Base-by-base conservation (phyloP, 805 yeast genomes). In the Wilhelminamyces savonicus region DNA sequence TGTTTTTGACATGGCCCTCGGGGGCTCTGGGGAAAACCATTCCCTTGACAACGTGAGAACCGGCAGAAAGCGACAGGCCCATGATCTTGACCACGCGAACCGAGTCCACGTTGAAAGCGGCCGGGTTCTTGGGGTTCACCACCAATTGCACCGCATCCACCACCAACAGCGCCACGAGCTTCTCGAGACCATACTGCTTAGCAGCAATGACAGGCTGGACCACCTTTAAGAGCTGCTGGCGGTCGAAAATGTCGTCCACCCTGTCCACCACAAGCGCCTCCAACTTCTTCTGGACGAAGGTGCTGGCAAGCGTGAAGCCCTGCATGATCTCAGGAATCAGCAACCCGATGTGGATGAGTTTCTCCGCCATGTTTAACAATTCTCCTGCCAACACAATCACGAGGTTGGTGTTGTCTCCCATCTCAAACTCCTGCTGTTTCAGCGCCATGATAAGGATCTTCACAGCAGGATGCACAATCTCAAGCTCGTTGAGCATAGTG, bases 11-110 rank as follows among this genome's bases (percentile, higher is more conserved):
- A 43, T 76, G 78, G 11, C 97, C 94, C 56, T 90, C 97, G n/a
- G 97, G 96, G 57, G 87, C 95, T 48, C 94, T 76, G 43, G 94
- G 94, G 71, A 92, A 90, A 22, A 92, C 96, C 98, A 92, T 92
- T 44, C 98, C 98, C 60, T 83, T 85, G 40, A 92, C 68, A 30
- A 92, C 97, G 47, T 71, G 71, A 9, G 94, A 82, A n/a, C n/a
- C n/a, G 45, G 71, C 69, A 21, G 66, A 60, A 44, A 92, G 66
- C 30, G 88, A 70, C 12, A 94, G 71, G 37, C 98, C 98, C 95
- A 92, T 85, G 44, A 92, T 82, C 62, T 92, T 92, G 30, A 92
- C 98, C 12, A 92, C 96, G 54, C 98, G 78, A 38, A 92, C 74
- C 35, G 88, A 82, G 55, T 92, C 98, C 32, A 90, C 92, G 54